Base-by-base conservation (phyloP, 192 early-diverging fungal genomes). In the Podila horticola region DNA sequence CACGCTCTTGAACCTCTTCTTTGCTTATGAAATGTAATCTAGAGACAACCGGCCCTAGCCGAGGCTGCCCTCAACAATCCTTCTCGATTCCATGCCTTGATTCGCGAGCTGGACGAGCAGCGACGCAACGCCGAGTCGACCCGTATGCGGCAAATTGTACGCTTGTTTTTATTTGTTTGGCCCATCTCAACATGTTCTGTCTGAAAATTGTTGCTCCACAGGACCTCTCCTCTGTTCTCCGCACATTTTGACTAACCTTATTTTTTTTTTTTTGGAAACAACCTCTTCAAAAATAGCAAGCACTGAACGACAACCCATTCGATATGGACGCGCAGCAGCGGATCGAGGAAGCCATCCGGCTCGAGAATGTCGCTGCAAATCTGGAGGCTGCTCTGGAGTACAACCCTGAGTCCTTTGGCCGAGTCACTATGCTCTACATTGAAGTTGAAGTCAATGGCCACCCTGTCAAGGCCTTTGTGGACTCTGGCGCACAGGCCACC, bases 401-500 rank as follows among this genome's bases (percentile, higher is more conserved):
- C 79, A 93, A 96, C 70, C 98, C 98, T 6, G 97, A 99, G 82
- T 91, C 94, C 11, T 99, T 99, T 88, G 96, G 93, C 15, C 82
- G 91, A 29, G 94, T 97, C 15, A 90, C 93, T 3, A 95, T 97
- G 92, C 90, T 99, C 31, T 99, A 97, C 83, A 93, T 99, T 36
- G 83, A 93, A 69, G 90, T 91, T 19, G 87, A 94, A 74, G 94
- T 99, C 62, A 99, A 99, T 83, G 93, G 92, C n/a, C 87, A 88
- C 38, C 90, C 90, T 1, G 83, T 98, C 22, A 96, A 97, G 74
- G 97, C 98, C 0, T 92, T 99, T 84, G 96, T 99, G 0, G 98
- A 99, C 74, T 97, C 97, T 30, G 98, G 97, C 8, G 98, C 98
- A 15, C 97, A 98, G 67, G 93, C 91, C 22, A 98, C 97, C 5